Evolutionary conservation across 2,329 filamentous ascomycete genomes (phyloP), one percentile per base, ranked within the genome.

Genomic region (Alternaria postmessia): DNA sequence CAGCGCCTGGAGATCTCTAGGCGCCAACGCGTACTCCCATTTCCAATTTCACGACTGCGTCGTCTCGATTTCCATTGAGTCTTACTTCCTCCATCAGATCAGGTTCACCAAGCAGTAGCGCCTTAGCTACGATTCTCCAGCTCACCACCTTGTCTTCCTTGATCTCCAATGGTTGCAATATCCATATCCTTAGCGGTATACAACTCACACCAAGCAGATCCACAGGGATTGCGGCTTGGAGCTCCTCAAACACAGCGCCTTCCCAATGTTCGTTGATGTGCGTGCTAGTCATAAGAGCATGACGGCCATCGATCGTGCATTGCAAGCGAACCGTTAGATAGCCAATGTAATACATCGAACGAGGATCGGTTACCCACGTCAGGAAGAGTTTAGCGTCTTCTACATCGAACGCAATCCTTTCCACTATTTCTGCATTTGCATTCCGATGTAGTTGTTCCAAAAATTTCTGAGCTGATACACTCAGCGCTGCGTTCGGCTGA

Each of bases 361-460:
- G 61, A 26, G 63, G 61, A 32, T 68, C 65, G 0, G 65, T 64
- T 12, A 68, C 46, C 65, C 65, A 68, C 0, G 59, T 68, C 11
- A 68, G 22, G 42, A 68, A 68, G 18, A 66, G 38, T 1, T 55
- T 52, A 2, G 63, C 63, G 11, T 68, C 63, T 44, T 61, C 52
- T 7, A 59, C 7, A 8, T 43, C 49, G 22, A 66, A 61, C 1
- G 2, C 24, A 12, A 34, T 30, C 2, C 57, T 49, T 7, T 28
- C 5, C 18, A 44, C 22, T 2, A 57, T 54, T 24, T 46, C 22
- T 2, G 55, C 14, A 12, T 57, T 3, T 2, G 26, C 18, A 12
- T 56, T 36, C 11, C 46, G 20, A 12, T 28, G n/a, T 12, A 67
- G 51, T n/a, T 60, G 43, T 30, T 34, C 49, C 12, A 67, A 24